phyloP scores from a whole-genome alignment of 768 basidiomycete genomes.

The Suillus discolor region DNA sequence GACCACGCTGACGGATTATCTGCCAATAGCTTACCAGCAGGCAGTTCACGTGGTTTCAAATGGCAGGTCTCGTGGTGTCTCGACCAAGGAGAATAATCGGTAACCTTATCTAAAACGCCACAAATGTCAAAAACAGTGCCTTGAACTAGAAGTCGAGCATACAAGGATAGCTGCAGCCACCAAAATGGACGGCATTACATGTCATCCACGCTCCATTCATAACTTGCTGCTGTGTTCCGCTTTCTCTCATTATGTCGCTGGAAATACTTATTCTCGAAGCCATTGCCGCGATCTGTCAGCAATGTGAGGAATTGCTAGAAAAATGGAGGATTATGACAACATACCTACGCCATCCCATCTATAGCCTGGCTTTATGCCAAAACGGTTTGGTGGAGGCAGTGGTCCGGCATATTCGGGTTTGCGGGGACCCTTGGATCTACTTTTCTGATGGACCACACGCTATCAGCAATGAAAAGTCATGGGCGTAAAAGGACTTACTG shows the following conservation, averaged over 20 bases:
- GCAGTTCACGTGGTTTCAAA: slow-evolving; percentile 2
- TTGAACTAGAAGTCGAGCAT: background rate
- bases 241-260: slow-evolving; percentile 78
- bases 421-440: slow-evolving; percentile 69
- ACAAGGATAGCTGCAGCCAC: background rate
- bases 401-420: slow-evolving; percentile 88
- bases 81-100: background rate
- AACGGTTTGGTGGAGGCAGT: slow-evolving; percentile 90
- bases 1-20: background rate
- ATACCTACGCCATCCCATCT: slow-evolving; percentile 98
- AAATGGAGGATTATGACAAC: slow-evolving; percentile 24
- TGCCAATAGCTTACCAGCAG: background rate
- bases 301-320: slow-evolving; percentile 7
- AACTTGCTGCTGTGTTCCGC: slow-evolving; percentile 70
- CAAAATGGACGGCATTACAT: slow-evolving; percentile 56
- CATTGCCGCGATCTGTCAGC: slow-evolving; percentile 79
- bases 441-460: slow-evolving; percentile 54
- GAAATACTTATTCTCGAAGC: slow-evolving; percentile 93
- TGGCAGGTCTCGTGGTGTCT: slow-evolving; percentile 4
- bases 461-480: slow-evolving; percentile 1
- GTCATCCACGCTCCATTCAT: slow-evolving; percentile 89
- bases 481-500: slow-evolving; percentile 49
- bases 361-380: slow-evolving; percentile 93
- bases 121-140: background rate
- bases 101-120: slow-evolving; percentile 6